Base-by-base conservation (phyloP, 1,139 yeast species). In the Scheffersomyces illinoinensis region DNA sequence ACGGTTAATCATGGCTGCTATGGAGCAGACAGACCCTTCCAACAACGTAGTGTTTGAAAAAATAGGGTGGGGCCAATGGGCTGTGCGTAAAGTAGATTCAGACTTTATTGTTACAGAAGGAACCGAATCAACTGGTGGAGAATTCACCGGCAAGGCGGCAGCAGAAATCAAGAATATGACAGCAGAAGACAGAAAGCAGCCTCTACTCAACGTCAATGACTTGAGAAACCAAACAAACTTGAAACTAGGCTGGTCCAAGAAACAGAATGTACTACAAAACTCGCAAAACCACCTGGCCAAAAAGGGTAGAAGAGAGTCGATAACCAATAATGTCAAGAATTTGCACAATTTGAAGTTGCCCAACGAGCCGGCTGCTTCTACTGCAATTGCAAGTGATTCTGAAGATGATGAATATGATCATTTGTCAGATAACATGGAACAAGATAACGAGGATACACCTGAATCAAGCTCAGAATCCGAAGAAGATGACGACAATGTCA, bases 21-120 rank as follows among this genome's bases (percentile, higher is more conserved):
- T 93, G 77, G 97, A 92, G 67, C 83, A 78, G 62, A 67, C 70
- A 1, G 96, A 88, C 70, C 76, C 84, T 5, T 81, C 78, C 33
- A 85, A 88, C 59, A 80, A 82, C 59, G 87, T 88, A 50, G 85
- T 90, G 20, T 93, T 93, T 76, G 97, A 92, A 68, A 93, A 93
- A 76, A 93, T 93, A 51, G 98, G 98, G 26, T 93, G 98, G 98
- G 98, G 98, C 60, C 96, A 95, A 70, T 93, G 98, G 98, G 92
- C 93, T 33, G 96, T 93, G 7, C 82, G 88, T 60, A 76, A 81
- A 55, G 85, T 83, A 18, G 84, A 81, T 56, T 72, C 83, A 10
- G 85, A 81, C 60, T 76, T 75, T 59, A 86, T 86, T 60, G 82
- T 78, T 46, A 78, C 82, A 24, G 83, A 80, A 62, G 82, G 82